phyloP scores from a whole-genome alignment of 345 rosid genomes.

The Mangifera indica region DNA sequence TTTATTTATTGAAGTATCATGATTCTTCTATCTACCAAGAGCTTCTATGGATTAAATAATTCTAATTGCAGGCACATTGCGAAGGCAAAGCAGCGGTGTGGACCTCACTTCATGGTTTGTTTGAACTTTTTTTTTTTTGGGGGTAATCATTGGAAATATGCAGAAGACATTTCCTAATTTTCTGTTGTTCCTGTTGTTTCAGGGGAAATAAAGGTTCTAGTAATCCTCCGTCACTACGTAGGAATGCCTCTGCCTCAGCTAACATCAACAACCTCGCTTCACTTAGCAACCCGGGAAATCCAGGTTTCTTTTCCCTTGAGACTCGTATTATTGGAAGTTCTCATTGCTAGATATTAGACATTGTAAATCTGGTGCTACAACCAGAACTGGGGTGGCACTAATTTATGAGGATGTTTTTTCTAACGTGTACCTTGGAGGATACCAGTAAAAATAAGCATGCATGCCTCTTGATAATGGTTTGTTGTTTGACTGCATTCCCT shows the following conservation, averaged over 20 bases:
- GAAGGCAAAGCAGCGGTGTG: constrained; percentile 71
- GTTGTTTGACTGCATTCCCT: neutral
- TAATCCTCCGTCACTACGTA: constrained; percentile 51
- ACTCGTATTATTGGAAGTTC: neutral
- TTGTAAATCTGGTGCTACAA: constrained; percentile 5
- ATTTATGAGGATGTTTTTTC: neutral
- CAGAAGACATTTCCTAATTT: neutral
- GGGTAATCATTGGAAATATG: neutral
- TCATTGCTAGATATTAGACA: neutral
- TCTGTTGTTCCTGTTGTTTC: constrained; percentile 16
- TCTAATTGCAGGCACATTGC: constrained; percentile 48
- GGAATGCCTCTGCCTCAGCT: constrained; percentile 72
- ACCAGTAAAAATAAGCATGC: neutral
- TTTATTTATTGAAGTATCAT: neutral
- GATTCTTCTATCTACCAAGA: no score
- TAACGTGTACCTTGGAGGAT: neutral
- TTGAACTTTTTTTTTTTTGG: constrained; percentile 11
- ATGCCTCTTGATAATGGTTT: neutral
- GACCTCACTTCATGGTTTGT: constrained; percentile 63
- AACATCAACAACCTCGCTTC: constrained; percentile 54
- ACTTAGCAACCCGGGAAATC: constrained; percentile 36
- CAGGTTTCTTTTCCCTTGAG: constrained; percentile 38
- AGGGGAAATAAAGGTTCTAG: constrained; percentile 51
- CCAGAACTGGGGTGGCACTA: neutral
- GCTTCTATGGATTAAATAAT: neutral